Conservation (phyloP, 164 flowering plant species). For the Vitis rotundifolia region DNA sequence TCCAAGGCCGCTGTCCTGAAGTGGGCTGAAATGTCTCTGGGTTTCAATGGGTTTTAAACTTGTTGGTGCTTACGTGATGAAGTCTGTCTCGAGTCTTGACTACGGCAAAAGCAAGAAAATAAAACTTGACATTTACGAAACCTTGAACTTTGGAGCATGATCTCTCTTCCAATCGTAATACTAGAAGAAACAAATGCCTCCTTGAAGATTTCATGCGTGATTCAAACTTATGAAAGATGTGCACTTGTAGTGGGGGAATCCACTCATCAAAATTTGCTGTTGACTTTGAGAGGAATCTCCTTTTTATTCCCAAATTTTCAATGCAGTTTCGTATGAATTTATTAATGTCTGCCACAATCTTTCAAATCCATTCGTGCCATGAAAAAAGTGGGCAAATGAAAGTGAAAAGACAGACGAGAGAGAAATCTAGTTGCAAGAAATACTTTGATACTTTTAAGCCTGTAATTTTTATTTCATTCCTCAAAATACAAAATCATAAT, state of each 20-base stretch:
- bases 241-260: not conserved
- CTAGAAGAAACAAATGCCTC: not conserved
- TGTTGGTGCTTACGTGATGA: too few relatives aligned
- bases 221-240: not conserved
- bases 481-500: slow-evolving; percentile 1
- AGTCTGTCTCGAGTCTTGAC: too few relatives aligned
- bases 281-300: slow-evolving; percentile 12
- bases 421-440: not conserved
- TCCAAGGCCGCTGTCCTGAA: too few relatives aligned
- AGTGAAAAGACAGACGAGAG: slow-evolving; percentile 9
- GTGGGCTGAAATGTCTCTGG: too few relatives aligned
- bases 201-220: not conserved
- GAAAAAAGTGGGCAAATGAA: slow-evolving; percentile 5
- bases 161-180: not conserved
- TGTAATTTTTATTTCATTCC: not conserved
- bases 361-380: slow-evolving; percentile 28
- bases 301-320: slow-evolving; percentile 1
- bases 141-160: too few relatives aligned
- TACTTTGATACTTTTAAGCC: not conserved
- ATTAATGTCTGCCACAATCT: slow-evolving; percentile 34
- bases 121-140: too few relatives aligned
- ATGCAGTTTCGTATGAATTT: slow-evolving; percentile 9
- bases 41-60: too few relatives aligned
- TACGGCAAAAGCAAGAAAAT: too few relatives aligned
- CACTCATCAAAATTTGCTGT: slow-evolving; percentile 1